Conservation (phyloP, 257 asterid genomes). For the Pogostemon cablin region DNA sequence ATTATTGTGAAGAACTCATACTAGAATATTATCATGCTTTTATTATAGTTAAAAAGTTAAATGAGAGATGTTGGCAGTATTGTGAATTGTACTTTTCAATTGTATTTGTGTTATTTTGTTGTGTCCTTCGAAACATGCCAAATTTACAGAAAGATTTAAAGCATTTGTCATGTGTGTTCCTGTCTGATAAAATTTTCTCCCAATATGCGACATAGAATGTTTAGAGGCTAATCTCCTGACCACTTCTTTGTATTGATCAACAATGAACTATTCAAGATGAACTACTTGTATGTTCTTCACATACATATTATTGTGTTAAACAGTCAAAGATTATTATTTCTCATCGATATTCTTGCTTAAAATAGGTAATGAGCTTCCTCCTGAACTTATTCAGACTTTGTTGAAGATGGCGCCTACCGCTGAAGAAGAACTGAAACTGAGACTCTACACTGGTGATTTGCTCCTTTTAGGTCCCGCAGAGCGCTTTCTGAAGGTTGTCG, state of each 20-base stretch:
- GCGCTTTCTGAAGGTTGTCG: constrained; percentile 65
- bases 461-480: constrained; percentile 67
- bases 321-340: background rate
- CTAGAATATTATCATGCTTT: constrained; percentile 11
- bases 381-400: constrained; percentile 63
- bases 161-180: background rate
- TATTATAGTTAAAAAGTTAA: constrained; percentile 4
- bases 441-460: constrained; percentile 56
- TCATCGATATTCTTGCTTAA: constrained; percentile 2
- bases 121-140: background rate
- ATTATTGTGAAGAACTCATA: background rate
- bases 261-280: background rate
- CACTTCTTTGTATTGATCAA: too few species aligned
- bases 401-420: constrained; percentile 75
- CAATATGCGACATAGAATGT: too few species aligned
- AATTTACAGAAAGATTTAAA: background rate
- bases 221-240: too few species aligned
- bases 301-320: constrained; percentile 3
- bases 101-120: background rate
- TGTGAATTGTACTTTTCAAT: background rate
- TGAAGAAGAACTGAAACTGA: constrained; percentile 69
- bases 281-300: background rate
- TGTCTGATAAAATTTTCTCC: too few species aligned
- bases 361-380: constrained; percentile 67
- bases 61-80: background rate